These are phyloP conservation scores for Gymnopilus junonius DNA, from an alignment of 768 basidiomycete species.

Conservation along the genomic window DNA sequence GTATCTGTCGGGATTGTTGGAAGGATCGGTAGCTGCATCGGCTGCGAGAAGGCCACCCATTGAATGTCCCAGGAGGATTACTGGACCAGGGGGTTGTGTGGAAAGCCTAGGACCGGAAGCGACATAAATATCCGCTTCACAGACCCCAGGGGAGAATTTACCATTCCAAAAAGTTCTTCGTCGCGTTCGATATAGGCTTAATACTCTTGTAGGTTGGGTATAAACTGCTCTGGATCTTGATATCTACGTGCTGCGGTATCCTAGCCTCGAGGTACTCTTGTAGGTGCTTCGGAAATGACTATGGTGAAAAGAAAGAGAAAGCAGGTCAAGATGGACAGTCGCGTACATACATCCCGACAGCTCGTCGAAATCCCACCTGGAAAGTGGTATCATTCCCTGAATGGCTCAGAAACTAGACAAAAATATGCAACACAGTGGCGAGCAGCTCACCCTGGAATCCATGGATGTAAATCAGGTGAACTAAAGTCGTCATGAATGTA, in stretches of 20 bases:
- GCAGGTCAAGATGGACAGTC: not conserved
- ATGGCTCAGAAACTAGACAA: slow-evolving; percentile 1
- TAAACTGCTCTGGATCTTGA: slow-evolving; percentile 50
- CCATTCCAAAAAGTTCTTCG: slow-evolving; percentile 61
- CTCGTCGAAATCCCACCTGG: slow-evolving; percentile 39
- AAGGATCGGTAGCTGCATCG: slow-evolving; percentile 52
- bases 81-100: slow-evolving; percentile 58
- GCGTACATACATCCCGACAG: not conserved
- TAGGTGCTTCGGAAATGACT: slow-evolving; percentile 61
- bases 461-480: slow-evolving; percentile 62
- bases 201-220: slow-evolving; percentile 67
- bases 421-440: not conserved
- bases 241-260: slow-evolving; percentile 37
- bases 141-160: slow-evolving; percentile 23
- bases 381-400: slow-evolving; percentile 62
- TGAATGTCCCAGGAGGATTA: slow-evolving; percentile 60
- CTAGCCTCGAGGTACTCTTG: slow-evolving; percentile 43
- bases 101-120: slow-evolving; percentile 42
- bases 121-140: not conserved
- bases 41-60: slow-evolving; percentile 67
- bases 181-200: slow-evolving; percentile 54
- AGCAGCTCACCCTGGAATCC: slow-evolving; percentile 59
- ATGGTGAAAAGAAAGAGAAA: slow-evolving; percentile 5
- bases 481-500: slow-evolving; percentile 30
- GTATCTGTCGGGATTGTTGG: slow-evolving; percentile 34